Conservation (phyloP, 257 asterid species). For the Solanum chilense region DNA sequence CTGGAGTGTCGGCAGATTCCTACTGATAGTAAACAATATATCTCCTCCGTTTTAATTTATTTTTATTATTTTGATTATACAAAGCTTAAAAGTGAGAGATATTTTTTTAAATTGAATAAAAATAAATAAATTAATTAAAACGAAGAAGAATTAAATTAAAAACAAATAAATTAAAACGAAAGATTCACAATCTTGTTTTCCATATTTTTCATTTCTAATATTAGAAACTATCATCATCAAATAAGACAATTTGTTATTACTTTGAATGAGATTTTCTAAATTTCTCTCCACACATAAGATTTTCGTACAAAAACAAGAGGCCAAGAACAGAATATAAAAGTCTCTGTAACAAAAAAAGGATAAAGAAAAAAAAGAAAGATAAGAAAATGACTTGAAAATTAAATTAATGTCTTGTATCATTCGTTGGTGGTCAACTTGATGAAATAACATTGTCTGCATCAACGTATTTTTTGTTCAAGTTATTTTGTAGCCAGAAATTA, state of each 20-base stretch:
- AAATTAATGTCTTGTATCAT: neutral
- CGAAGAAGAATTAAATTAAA: rapidly evolving
- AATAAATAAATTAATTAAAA: rapidly evolving
- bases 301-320: neutral
- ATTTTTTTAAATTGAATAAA: rapidly evolving
- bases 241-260: neutral
- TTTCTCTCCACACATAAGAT: neutral
- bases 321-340: neutral
- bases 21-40: neutral
- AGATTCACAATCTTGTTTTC: neutral
- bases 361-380: neutral
- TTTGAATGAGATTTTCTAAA: neutral
- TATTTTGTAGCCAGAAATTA: neutral
- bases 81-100: rapidly evolving
- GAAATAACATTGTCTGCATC: neutral
- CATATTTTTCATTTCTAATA: neutral
- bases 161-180: no score
- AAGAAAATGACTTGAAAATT: neutral
- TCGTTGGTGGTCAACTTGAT: neutral
- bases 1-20: neutral
- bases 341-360: neutral
- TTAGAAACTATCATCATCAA: neutral
- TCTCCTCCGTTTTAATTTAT: neutral
- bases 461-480: neutral
- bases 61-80: neutral